Conservation (phyloP, 2,329 filamentous ascomycete genomes). For the Hymenoscyphus fructigenus region DNA sequence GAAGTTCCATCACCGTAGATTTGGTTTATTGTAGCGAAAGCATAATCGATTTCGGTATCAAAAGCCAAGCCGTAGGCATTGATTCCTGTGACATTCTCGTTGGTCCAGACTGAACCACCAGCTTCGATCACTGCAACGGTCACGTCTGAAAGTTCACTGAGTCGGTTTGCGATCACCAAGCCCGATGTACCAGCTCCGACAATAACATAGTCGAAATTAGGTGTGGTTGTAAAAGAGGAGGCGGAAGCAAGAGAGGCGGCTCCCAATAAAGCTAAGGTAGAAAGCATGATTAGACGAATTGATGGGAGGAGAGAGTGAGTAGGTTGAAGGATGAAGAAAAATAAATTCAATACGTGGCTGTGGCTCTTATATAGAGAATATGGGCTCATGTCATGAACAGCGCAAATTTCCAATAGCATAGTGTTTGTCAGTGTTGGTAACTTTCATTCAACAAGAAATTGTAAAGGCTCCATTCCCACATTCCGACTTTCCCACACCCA, state of each 20-base stretch:
- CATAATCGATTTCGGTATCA: conserved; percentile 42
- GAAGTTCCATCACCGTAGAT: conserved; percentile 35
- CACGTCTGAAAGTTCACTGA: conserved; percentile 45
- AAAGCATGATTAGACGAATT: not conserved
- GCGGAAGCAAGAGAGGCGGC: not conserved
- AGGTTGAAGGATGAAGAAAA: not conserved
- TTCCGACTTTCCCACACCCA: not conserved
- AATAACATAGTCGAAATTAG: conserved; percentile 55
- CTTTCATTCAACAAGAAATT: not conserved
- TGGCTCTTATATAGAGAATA: not conserved
- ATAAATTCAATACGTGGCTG: not conserved
- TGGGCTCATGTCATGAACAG: not conserved
- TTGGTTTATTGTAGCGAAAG: conserved; percentile 41
- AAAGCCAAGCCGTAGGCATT: conserved; percentile 26
- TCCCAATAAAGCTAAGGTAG: not conserved
- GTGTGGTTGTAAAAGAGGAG: not conserved
- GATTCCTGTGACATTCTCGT: conserved; percentile 29
- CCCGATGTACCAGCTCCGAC: conserved; percentile 61
- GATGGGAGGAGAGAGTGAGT: not conserved
- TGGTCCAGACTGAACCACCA: conserved; percentile 33
- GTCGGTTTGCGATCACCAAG: conserved; percentile 50
- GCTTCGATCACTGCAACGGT: conserved; percentile 44
- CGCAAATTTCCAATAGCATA: not conserved
- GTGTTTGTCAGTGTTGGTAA: conserved; percentile 1
- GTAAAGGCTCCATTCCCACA: not conserved